Conservation (phyloP, 2,329 filamentous ascomycete species). For the Fusarium foetens region DNA sequence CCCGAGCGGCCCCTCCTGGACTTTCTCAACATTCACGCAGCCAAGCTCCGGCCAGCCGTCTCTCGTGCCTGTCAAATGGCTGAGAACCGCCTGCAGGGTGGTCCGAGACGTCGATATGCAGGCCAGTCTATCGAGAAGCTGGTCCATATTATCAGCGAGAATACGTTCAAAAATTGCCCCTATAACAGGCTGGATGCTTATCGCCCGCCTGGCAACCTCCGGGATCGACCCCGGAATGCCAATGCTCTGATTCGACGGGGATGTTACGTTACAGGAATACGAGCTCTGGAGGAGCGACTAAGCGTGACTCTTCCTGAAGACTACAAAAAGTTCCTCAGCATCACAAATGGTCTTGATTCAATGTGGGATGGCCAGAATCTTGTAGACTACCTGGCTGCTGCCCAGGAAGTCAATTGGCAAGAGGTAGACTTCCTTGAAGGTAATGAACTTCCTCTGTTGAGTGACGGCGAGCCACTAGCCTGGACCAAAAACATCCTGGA, state of each 20-base stretch:
- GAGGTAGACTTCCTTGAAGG: neutral
- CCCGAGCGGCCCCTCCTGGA: neutral
- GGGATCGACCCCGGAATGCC: neutral
- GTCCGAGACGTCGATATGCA: neutral
- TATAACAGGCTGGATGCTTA: neutral
- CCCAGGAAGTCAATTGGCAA: conserved; percentile 2
- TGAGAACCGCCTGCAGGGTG: neutral
- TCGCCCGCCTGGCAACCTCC: neutral
- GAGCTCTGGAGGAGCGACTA: neutral
- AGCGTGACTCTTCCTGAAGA: neutral
- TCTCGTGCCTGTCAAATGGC: neutral
- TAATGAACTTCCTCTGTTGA: neutral
- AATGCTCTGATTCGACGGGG: neutral
- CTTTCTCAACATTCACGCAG: conserved; percentile 6
- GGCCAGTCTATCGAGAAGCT: neutral
- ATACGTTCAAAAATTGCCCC: conserved; percentile 4
- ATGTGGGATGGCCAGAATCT: conserved; percentile 10
- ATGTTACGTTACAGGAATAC: neutral
- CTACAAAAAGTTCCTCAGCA: neutral
- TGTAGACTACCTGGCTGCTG: neutral
- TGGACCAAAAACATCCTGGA: neutral
- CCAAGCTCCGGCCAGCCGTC: conserved; percentile 3
- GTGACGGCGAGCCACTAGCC: neutral
- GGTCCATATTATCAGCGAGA: neutral
- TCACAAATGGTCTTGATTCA: neutral